Conservation (phyloP, 176 grass and related monocot genomes). For the Luzula sylvatica region DNA sequence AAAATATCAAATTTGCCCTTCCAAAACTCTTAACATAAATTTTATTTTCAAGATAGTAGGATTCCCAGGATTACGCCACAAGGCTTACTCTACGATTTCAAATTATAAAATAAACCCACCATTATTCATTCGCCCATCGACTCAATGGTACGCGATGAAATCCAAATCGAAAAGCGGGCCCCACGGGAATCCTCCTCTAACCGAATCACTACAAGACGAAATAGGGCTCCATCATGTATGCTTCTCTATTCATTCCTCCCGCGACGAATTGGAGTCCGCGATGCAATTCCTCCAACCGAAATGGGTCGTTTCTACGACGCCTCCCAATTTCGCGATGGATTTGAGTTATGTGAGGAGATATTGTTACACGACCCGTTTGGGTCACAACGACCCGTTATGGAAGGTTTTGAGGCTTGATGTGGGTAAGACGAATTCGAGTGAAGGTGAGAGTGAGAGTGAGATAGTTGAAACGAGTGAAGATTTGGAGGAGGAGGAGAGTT, state of each 20-base stretch:
- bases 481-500: constrained; percentile 25
- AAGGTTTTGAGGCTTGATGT: constrained; percentile 51
- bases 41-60: constrained; percentile 40
- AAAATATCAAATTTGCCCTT: neutral
- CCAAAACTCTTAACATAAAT: neutral
- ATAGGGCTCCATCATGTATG: constrained; percentile 79
- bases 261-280: constrained; percentile 59
- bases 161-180: constrained; percentile 12
- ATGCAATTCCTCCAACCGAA: constrained; percentile 75
- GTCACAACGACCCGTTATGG: constrained; percentile 59
- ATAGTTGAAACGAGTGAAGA: constrained; percentile 1
- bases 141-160: constrained; percentile 61
- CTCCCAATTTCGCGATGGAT: constrained; percentile 64
- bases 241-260: constrained; percentile 85
- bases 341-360: constrained; percentile 73
- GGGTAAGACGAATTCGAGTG: constrained; percentile 22
- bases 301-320: constrained; percentile 87
- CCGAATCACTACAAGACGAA: constrained; percentile 58
- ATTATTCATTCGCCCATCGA: constrained; percentile 76
- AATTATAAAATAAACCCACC: constrained; percentile 41
- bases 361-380: constrained; percentile 61
- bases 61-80: constrained; percentile 47
- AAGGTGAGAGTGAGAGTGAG: constrained; percentile 11
- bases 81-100: constrained; percentile 40
- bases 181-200: constrained; percentile 31